Conservation (phyloP, 164 flowering plant genomes). For the Saururus chinensis region DNA sequence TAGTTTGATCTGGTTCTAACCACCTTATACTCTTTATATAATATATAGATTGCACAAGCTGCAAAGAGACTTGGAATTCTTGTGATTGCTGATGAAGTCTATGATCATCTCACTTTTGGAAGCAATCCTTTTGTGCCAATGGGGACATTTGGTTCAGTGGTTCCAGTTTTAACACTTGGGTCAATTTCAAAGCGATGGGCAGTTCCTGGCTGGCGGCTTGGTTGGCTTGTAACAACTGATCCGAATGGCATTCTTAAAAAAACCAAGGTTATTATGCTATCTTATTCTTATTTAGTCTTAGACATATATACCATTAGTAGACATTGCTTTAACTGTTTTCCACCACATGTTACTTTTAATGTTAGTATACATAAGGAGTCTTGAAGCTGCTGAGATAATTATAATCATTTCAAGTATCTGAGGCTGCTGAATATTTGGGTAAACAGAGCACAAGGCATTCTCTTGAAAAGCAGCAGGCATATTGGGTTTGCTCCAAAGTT, state of each 20-base stretch:
- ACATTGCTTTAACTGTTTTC: no score
- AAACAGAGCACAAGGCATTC: no score
- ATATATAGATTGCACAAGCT: conserved; percentile 61
- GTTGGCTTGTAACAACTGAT: conserved; percentile 77
- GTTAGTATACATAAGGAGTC: no score
- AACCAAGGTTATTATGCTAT: conserved; percentile 39
- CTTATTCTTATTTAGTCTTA: neutral
- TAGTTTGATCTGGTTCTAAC: neutral
- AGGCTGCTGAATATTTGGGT: neutral
- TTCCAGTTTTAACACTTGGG: conserved; percentile 82
- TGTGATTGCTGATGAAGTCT: conserved; percentile 92
- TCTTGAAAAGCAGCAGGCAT: no score
- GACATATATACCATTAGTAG: neutral
- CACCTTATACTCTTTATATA: neutral
- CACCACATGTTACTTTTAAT: no score
- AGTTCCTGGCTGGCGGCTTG: conserved; percentile 96
- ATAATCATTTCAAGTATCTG: neutral
- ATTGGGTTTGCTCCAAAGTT: no score
- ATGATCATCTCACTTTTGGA: conserved; percentile 81
- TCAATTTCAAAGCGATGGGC: conserved; percentile 93
- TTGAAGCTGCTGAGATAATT: no score
- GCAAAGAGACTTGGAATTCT: conserved; percentile 52
- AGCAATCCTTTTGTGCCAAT: conserved; percentile 72
- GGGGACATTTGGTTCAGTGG: conserved; percentile 75
- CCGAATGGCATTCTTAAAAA: conserved; percentile 50